Evolutionary conservation across 495 filamentous ascomycete species (phyloP), one percentile per base, ranked within the genome.

Genomic region (Ramalina peruviana): DNA sequence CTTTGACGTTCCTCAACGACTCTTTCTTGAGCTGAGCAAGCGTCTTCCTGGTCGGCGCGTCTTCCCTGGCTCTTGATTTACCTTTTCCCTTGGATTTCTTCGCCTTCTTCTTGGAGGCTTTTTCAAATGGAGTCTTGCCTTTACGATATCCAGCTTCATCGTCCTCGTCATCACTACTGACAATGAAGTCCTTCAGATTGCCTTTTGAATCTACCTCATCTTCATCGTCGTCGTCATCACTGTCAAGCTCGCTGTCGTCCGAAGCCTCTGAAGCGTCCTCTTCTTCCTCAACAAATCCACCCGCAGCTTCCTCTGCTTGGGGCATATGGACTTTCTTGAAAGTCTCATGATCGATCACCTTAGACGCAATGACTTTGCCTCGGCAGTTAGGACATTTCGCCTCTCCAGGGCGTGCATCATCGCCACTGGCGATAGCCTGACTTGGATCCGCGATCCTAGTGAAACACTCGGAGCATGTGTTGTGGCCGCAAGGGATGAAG

Each of bases 321-420:
- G 76, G 75, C 59, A 76, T 77, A 61, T 95, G 77, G 27, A 82
- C 82, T 54, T 84, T 81, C 54, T 78, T 75, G 67, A 98, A 98
- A 2, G 79, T 72, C 4, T 65, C 60, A 54, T 83, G 77, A 53
- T 85, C 83, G 41, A 89, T 89, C 44, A 89, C 70, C 48, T 80
- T 82, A 25, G 78, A 70, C 13, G 76, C 64, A 19, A 82, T 72
- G 25, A 92, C 69, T 4, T 62, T 65, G 1, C 73, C 74, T 38
- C 82, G 77, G 59, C 90, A 98, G 15, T 80, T 75, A 2, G 86
- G 89, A 61, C 90, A 97, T 54, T 74, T 83, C 9, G 74, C 64
- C 20, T 70, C 60, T n/a, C 59, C 60, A 0, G 61, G 62, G 36
- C 71, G 70, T 53, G 83, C 80, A 36, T 81, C 62, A 33, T 82